Evolutionary conservation across 345 rosid genomes (phyloP), one percentile per base, ranked within the genome.

Genomic region (Acer negundo): DNA sequence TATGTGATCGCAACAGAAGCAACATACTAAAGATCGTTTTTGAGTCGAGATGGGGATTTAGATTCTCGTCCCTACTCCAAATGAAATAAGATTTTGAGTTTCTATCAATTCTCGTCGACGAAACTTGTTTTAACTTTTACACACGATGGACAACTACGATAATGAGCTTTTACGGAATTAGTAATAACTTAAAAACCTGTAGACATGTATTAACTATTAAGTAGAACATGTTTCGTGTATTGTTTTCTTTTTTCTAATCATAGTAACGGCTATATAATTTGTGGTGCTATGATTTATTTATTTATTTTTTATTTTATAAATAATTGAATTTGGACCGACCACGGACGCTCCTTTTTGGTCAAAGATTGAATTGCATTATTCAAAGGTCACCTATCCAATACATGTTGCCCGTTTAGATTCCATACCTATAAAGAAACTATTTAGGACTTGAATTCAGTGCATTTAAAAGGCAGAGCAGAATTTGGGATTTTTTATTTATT

Each of bases 251-350:
- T 7, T 42, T 42, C 46, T 16, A 3, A 53, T 65, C 26, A 53
- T n/a, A n/a, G 56, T 63, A 83, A 86, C 85, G 86, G 88, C 85
- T 81, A 55, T 24, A 74, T 86, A 65, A 74, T 78, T 71, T 82
- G 77, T 67, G 35, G 1, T 23, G 16, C 5, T 11, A 42, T 65
- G 1, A 44, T 31, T n/a, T n/a, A n/a, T n/a, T n/a, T n/a, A n/a
- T n/a, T n/a, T n/a, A n/a, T n/a, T n/a, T n/a, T n/a, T n/a, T n/a
- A n/a, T 23, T 49, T 61, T 28, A 3, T 10, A 4, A 8, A 20
- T 3, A 6, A 16, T 63, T 61, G 53, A 69, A 71, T 55, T 67
- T 70, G 74, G 77, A 67, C 73, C 53, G 62, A 74, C 55, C 51
- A 42, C 46, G 7, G 15, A 26, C 55, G 19, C 13, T 62, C 80